Conservation (phyloP, 306 rosid species). For the Cyclanthera cordifolia region DNA sequence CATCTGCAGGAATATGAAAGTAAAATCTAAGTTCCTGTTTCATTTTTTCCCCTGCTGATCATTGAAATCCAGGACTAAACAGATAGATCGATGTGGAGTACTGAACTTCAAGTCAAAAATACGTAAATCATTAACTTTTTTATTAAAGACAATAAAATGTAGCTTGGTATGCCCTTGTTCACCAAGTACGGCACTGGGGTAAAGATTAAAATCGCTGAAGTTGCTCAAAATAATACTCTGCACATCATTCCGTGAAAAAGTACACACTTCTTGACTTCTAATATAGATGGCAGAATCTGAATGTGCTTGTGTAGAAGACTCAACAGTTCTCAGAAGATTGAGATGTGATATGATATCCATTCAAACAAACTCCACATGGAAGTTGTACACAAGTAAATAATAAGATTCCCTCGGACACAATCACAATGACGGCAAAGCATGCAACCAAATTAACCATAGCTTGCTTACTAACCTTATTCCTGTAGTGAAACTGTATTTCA, state of each 20-base stretch:
- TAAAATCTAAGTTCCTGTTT: neutral
- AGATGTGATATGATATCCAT: neutral
- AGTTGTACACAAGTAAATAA: neutral
- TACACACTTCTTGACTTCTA: neutral
- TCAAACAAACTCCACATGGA: neutral
- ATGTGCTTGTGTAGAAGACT: neutral
- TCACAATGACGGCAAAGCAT: neutral
- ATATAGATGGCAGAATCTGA: neutral
- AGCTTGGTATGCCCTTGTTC: neutral
- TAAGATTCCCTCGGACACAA: neutral
- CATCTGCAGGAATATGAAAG: constrained; percentile 48
- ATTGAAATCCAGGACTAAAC: neutral
- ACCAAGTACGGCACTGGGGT: neutral
- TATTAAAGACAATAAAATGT: neutral
- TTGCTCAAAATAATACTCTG: neutral
- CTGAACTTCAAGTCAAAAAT: neutral
- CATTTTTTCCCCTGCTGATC: neutral
- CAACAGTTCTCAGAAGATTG: neutral
- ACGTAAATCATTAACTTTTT: neutral
- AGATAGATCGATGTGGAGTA: neutral
- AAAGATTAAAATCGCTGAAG: neutral
- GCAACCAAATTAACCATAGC: constrained; percentile 4
- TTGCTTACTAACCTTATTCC: constrained; percentile 62
- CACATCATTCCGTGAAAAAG: neutral
- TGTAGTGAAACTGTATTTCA: constrained; percentile 79